These are phyloP conservation scores for Spironucleus salmonicida DNA, from an alignment of 208 protist species.

Conservation along the genomic window DNA sequence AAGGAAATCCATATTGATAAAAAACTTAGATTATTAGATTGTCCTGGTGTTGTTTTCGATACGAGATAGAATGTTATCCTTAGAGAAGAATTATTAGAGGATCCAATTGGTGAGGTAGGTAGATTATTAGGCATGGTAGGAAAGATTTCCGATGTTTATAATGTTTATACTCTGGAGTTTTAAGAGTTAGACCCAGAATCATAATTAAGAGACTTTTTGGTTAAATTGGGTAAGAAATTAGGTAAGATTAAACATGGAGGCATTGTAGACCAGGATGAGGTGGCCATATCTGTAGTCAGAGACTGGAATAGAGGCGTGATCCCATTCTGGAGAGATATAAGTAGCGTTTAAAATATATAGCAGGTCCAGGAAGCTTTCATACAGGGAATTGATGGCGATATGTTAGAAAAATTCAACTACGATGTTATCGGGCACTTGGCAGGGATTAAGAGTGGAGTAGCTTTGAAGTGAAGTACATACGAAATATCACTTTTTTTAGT, in stretches of 20 bases:
- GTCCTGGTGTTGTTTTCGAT: constrained; percentile 41
- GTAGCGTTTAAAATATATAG: too few species aligned
- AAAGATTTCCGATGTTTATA: too few species aligned
- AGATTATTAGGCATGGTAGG: constrained; percentile 36
- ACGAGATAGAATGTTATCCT: constrained; percentile 33
- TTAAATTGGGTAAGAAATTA: constrained; percentile 28
- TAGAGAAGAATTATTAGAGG: constrained; percentile 39
- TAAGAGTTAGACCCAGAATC: too few species aligned
- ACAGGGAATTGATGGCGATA: too few species aligned
- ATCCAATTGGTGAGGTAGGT: constrained; percentile 34
- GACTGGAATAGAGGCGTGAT: constrained; percentile 45
- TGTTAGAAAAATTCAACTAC: too few species aligned
- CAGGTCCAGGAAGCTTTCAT: too few species aligned
- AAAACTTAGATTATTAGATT: constrained; percentile 41
- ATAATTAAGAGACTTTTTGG: constrained; percentile 35
- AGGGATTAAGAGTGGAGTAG: too few species aligned
- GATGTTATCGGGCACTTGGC: too few species aligned
- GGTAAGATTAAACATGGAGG: constrained; percentile 41
- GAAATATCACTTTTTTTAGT: too few species aligned
- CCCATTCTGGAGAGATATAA: too few species aligned
- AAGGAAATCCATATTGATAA: constrained; percentile 38
- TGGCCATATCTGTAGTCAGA: constrained; percentile 29
- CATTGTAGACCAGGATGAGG: constrained; percentile 39
- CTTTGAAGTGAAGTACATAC: too few species aligned
- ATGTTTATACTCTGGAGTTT: too few species aligned